Evolutionary conservation across 2,329 filamentous ascomycete species (phyloP).

Genomic region (Diplodia intermedia): DNA sequence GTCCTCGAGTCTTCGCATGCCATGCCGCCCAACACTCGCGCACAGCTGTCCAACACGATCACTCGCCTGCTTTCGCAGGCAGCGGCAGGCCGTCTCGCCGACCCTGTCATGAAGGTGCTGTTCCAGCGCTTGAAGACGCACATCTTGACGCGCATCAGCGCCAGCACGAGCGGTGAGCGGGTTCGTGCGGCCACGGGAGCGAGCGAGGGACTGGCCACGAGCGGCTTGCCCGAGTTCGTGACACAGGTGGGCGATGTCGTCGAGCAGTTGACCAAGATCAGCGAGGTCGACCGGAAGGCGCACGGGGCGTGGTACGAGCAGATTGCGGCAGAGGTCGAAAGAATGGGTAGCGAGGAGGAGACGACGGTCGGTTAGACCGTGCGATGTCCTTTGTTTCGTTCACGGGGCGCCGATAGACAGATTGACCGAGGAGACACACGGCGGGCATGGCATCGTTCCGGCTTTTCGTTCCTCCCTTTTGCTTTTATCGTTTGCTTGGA

Average conservation of each 20-base stretch:
- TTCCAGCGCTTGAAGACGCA: conserved; percentile 72
- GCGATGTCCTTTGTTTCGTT: neutral
- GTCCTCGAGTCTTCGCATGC: conserved; percentile 58
- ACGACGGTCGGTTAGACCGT: neutral
- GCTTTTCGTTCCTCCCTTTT: neutral
- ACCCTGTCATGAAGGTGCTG: conserved; percentile 71
- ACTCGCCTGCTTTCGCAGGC: conserved; percentile 62
- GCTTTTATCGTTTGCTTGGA: neutral
- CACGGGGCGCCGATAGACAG: neutral
- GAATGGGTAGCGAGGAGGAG: conserved; percentile 37
- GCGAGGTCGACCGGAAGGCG: conserved; percentile 70
- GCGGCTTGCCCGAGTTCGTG: conserved; percentile 77
- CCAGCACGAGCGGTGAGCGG: conserved; percentile 72
- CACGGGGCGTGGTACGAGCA: conserved; percentile 75
- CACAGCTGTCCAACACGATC: conserved; percentile 53
- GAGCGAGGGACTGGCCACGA: conserved; percentile 70
- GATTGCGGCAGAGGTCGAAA: conserved; percentile 63
- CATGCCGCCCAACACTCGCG: conserved; percentile 56
- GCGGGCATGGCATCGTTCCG: neutral
- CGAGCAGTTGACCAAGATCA: conserved; percentile 70
- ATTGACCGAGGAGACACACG: neutral
- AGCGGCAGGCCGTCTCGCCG: conserved; percentile 57
- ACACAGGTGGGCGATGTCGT: conserved; percentile 72
- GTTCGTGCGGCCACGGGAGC: conserved; percentile 72
- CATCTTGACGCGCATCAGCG: conserved; percentile 68